Conservation (phyloP, 176 grass and related monocot species). For the Musa acuminata region DNA sequence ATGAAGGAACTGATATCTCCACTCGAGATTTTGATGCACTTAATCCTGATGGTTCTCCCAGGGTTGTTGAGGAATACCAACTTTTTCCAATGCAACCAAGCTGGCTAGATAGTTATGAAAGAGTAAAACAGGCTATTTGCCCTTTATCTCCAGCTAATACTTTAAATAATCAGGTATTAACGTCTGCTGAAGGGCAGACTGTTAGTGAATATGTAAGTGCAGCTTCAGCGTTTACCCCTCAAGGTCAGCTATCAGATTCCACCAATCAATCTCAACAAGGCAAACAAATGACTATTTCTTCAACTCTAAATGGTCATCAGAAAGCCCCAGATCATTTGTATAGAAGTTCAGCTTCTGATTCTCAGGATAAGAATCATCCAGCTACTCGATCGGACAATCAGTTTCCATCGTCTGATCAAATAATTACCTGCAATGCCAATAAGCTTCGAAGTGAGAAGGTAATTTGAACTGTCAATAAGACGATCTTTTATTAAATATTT, state of each 20-base stretch:
- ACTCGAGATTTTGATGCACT: background rate
- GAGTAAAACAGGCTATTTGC: background rate
- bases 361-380: background rate
- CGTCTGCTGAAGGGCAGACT: background rate
- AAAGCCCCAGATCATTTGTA: background rate
- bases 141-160: constrained; percentile 5
- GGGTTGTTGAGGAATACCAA: background rate
- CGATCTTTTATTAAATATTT: background rate
- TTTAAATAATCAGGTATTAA: background rate
- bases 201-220: background rate
- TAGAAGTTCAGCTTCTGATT: background rate
- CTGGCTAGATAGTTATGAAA: background rate
- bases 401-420: background rate
- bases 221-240: background rate
- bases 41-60: background rate
- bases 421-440: background rate
- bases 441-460: background rate
- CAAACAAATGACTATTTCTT: background rate
- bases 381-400: background rate
- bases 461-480: background rate
- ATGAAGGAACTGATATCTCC: background rate
- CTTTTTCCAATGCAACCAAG: constrained; percentile 10
- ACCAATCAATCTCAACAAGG: background rate
- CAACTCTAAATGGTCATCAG: background rate
- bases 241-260: background rate